These are phyloP conservation scores for Neocatenulostroma microsporum DNA, from an alignment of 2,329 filamentous ascomycete species.

Conservation along the genomic window DNA sequence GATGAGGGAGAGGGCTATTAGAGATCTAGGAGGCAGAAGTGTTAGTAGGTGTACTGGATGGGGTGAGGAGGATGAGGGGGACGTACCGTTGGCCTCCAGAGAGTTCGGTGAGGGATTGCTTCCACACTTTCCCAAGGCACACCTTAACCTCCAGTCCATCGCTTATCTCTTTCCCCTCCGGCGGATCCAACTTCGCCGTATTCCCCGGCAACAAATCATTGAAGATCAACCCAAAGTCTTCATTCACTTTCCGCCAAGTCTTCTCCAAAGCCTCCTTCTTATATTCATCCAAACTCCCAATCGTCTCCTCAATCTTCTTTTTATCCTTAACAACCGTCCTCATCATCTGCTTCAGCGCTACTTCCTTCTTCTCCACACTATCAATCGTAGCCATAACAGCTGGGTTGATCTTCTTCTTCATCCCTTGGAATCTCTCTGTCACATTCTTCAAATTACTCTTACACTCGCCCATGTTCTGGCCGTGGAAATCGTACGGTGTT, in stretches of 20 bases:
- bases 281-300: slow-evolving; percentile 88
- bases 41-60: no score
- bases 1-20: slow-evolving; percentile 93
- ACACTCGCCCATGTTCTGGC: slow-evolving; percentile 86
- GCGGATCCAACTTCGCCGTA: slow-evolving; percentile 92
- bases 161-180: slow-evolving; percentile 89
- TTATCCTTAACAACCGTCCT: slow-evolving; percentile 94
- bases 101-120: slow-evolving; percentile 88
- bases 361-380: slow-evolving; percentile 97
- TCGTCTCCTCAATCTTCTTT: slow-evolving; percentile 98
- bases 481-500: slow-evolving; percentile 87
- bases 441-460: slow-evolving; percentile 78
- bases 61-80: slow-evolving; percentile 8
- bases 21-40: slow-evolving; percentile 66
- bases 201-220: slow-evolving; percentile 86
- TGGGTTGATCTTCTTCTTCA: slow-evolving; percentile 99
- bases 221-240: slow-evolving; percentile 97
- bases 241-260: slow-evolving; percentile 95
- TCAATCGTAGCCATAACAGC: slow-evolving; percentile 99
- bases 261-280: slow-evolving; percentile 95
- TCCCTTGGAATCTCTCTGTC: slow-evolving; percentile 87
- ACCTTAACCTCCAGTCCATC: slow-evolving; percentile 97
- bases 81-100: slow-evolving; percentile 87
- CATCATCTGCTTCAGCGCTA: slow-evolving; percentile 94
- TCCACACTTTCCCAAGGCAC: slow-evolving; percentile 95